phyloP scores from a whole-genome alignment of 2,329 filamentous ascomycete genomes.

The Fusarium veterinarium region DNA sequence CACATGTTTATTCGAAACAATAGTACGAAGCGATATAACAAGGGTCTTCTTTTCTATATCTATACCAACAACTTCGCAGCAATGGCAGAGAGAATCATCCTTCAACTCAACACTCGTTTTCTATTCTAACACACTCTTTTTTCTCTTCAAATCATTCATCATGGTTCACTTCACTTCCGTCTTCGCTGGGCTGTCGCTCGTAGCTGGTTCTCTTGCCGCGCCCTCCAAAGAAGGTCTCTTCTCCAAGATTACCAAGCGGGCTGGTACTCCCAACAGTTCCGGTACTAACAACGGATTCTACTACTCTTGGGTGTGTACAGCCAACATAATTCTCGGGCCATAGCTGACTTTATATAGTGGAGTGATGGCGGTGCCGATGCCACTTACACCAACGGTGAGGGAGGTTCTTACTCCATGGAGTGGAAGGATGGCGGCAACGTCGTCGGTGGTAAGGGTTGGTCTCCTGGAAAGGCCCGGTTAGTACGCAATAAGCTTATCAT shows the following conservation, averaged over 20 bases:
- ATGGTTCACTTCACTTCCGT: conserved; percentile 44
- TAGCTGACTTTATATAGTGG: conserved; percentile 46
- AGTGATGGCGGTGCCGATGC: conserved; percentile 58
- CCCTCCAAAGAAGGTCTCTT: conserved; percentile 38
- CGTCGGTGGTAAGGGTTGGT: conserved; percentile 45
- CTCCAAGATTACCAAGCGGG: conserved; percentile 42
- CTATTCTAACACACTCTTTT: conserved; percentile 27
- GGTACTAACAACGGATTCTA: conserved; percentile 55
- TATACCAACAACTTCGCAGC: neutral
- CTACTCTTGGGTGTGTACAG: conserved; percentile 52
- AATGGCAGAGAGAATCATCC: neutral
- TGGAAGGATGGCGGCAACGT: conserved; percentile 54
- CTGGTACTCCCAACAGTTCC: conserved; percentile 51
- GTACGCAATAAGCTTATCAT: conserved; percentile 43
- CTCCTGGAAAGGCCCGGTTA: conserved; percentile 48
- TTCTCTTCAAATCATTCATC: conserved; percentile 25
- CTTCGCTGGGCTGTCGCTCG: conserved; percentile 41
- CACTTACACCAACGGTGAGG: conserved; percentile 57
- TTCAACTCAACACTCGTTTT: conserved; percentile 21
- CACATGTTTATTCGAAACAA: conserved; percentile 7
- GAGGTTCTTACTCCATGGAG: conserved; percentile 56
- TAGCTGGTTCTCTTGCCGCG: conserved; percentile 35
- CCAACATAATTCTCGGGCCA: neutral
- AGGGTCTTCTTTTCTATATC: neutral
- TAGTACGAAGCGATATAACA: conserved; percentile 17